These are phyloP conservation scores for Mycogone perniciosa DNA, from an alignment of 2,329 filamentous ascomycete species.

Conservation along the genomic window DNA sequence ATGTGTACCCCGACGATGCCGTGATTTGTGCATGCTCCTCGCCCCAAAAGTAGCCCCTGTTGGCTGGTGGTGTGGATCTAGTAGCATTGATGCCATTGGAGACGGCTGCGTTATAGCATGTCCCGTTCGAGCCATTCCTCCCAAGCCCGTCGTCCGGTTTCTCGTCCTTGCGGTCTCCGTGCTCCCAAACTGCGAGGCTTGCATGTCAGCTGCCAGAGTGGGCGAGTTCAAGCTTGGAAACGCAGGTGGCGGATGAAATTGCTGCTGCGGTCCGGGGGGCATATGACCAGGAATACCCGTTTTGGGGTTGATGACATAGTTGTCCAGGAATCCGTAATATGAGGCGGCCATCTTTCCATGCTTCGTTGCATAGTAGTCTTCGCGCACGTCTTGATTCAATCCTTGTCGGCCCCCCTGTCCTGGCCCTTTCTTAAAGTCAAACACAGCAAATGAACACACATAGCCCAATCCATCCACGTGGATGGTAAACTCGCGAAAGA, in stretches of 20 bases:
- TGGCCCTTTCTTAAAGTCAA: constrained; percentile 85
- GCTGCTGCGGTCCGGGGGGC: constrained; percentile 43
- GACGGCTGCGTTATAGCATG: constrained; percentile 46
- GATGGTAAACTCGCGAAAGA: constrained; percentile 95
- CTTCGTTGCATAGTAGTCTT: constrained; percentile 91
- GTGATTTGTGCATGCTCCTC: constrained; percentile 42
- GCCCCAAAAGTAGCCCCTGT: constrained; percentile 39
- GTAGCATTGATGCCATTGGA: constrained; percentile 64
- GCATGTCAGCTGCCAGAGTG: constrained; percentile 50
- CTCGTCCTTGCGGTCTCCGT: constrained; percentile 39
- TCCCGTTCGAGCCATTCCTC: constrained; percentile 23
- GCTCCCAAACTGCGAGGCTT: constrained; percentile 39
- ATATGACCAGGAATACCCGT: constrained; percentile 57
- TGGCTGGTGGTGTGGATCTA: constrained; percentile 72
- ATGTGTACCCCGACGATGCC: constrained; percentile 39
- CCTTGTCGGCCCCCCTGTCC: constrained; percentile 35
- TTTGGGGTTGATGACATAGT: constrained; percentile 73
- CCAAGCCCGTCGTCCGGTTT: constrained; percentile 32
- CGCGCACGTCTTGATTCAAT: constrained; percentile 59
- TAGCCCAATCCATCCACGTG: constrained; percentile 95
- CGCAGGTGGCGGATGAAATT: constrained; percentile 68
- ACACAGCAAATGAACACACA: constrained; percentile 95
- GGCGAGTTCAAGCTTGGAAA: constrained; percentile 67
- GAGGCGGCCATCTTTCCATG: constrained; percentile 98
- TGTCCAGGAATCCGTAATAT: constrained; percentile 89